Evolutionary conservation across 129 eudicot species (phyloP).

Genomic region (Flaveria robusta): DNA sequence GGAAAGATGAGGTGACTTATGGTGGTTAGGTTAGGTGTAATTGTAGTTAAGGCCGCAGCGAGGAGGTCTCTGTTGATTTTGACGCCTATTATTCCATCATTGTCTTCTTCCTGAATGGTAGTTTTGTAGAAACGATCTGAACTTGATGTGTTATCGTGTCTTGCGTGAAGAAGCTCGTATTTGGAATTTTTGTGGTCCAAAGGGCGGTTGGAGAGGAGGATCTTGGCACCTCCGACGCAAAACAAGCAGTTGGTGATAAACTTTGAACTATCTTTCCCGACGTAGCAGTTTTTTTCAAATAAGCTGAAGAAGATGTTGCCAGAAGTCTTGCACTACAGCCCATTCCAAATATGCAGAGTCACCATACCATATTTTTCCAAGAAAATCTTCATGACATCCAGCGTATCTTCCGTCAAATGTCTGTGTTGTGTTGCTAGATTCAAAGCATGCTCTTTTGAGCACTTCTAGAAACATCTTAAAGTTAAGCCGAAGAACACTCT

Average conservation of each 20-base stretch:
- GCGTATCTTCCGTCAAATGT: slow-evolving; percentile 17
- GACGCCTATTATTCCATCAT: slow-evolving; percentile 32
- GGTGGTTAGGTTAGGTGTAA: slow-evolving; percentile 36
- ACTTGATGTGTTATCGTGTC: slow-evolving; percentile 47
- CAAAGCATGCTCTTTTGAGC: slow-evolving; percentile 16
- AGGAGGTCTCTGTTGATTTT: slow-evolving; percentile 44
- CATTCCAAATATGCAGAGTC: slow-evolving; percentile 64
- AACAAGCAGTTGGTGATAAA: slow-evolving; percentile 35
- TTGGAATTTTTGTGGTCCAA: slow-evolving; percentile 39
- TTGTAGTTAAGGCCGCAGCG: slow-evolving; percentile 43
- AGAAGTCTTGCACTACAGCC: slow-evolving; percentile 59
- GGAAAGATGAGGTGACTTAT: slow-evolving; percentile 54
- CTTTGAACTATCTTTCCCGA: slow-evolving; percentile 49
- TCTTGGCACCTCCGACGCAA: slow-evolving; percentile 57
- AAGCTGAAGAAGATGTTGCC: slow-evolving; percentile 58
- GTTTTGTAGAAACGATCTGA: slow-evolving; percentile 46
- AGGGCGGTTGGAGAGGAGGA: slow-evolving; percentile 49
- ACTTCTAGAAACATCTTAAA: slow-evolving; percentile 47
- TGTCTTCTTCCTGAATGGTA: slow-evolving; percentile 52
- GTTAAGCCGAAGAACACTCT: slow-evolving; percentile 86
- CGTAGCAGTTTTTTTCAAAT: slow-evolving; percentile 31
- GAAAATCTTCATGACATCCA: slow-evolving; percentile 29
- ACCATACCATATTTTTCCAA: slow-evolving; percentile 45
- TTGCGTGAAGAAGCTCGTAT: slow-evolving; percentile 52
- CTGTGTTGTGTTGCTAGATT: slow-evolving; percentile 10